A percentile compares a stretch with the other conserved stretches of the same genome.
These are phyloP conservation scores for Chytridium lagenaria DNA, from an alignment of 371 early-diverging fungal genomes.

Conservation along the genomic window DNA sequence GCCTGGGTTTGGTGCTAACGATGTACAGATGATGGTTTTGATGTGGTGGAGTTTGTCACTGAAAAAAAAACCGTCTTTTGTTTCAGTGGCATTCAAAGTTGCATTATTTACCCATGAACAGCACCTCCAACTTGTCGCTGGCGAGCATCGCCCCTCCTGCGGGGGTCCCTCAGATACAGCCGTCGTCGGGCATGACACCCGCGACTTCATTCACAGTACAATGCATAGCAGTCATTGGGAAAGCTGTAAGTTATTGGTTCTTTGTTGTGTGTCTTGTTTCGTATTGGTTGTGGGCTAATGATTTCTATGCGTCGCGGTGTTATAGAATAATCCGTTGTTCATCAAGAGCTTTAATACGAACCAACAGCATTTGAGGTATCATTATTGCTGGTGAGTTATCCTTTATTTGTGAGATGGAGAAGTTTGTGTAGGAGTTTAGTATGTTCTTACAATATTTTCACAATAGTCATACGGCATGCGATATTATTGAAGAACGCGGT, in stretches of 20 bases:
- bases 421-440: no score
- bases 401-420: no score
- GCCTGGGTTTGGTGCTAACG: no score
- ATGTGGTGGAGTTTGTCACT: neutral
- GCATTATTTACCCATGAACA: neutral
- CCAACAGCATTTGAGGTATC: slow-evolving; percentile 83
- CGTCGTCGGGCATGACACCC: slow-evolving; percentile 10
- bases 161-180: neutral
- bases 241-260: slow-evolving; percentile 60
- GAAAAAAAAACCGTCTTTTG: neutral
- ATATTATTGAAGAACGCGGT: slow-evolving; percentile 88
- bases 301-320: neutral
- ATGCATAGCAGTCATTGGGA: slow-evolving; percentile 78
- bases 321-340: slow-evolving; percentile 83
- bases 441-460: no score
- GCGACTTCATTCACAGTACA: slow-evolving; percentile 61
- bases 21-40: no score
- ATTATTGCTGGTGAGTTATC: slow-evolving; percentile 72
- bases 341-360: slow-evolving; percentile 71
- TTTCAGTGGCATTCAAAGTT: neutral
- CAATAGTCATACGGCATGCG: slow-evolving; percentile 75
- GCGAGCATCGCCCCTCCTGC: neutral
- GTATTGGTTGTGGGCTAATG: no score
- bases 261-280: neutral
- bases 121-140: neutral